Evolutionary conservation across 495 filamentous ascomycete genomes (phyloP).

Genomic region (Aspergillus sclerotiicarbonarius): DNA sequence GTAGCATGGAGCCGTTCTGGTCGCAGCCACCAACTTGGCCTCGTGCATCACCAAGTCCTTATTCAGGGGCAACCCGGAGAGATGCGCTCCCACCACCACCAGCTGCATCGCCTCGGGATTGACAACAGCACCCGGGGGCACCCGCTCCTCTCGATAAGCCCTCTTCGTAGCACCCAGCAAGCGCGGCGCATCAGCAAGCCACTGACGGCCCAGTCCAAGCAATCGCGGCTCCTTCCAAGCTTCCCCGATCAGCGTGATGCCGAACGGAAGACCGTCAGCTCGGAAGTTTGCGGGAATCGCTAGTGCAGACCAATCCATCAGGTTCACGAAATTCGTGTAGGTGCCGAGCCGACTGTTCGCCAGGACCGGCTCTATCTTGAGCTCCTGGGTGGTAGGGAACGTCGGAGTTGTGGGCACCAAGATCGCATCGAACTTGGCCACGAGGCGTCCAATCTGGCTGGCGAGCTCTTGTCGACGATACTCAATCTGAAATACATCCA

Average conservation of each 20-base stretch:
- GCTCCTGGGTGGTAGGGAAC: conserved; percentile 57
- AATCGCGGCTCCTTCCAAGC: conserved; percentile 34
- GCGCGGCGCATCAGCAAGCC: conserved; percentile 13
- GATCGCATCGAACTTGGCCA: conserved; percentile 50
- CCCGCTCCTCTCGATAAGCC: conserved; percentile 46
- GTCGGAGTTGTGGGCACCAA: conserved; percentile 60
- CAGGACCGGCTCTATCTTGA: conserved; percentile 52
- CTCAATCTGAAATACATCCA: conserved; percentile 13
- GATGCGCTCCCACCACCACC: conserved; percentile 23
- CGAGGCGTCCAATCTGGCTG: conserved; percentile 9
- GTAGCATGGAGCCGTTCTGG: conserved; percentile 16
- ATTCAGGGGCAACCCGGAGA: conserved; percentile 24
- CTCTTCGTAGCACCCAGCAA: conserved; percentile 36
- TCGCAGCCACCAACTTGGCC: conserved; percentile 12
- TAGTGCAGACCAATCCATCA: conserved; percentile 62
- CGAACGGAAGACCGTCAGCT: conserved; percentile 53
- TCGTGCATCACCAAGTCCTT: conserved; percentile 30
- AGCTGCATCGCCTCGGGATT: conserved; percentile 3
- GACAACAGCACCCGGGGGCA: background rate
- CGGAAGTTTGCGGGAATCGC: conserved; percentile 51
- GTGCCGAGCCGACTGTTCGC: conserved; percentile 56
- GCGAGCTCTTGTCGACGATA: conserved; percentile 17
- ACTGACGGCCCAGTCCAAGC: conserved; percentile 13
- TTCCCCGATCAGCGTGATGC: conserved; percentile 59
- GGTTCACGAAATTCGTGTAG: conserved; percentile 65